Base-by-base conservation (phyloP, 768 basidiomycete genomes). In the Lentinula edodes region DNA sequence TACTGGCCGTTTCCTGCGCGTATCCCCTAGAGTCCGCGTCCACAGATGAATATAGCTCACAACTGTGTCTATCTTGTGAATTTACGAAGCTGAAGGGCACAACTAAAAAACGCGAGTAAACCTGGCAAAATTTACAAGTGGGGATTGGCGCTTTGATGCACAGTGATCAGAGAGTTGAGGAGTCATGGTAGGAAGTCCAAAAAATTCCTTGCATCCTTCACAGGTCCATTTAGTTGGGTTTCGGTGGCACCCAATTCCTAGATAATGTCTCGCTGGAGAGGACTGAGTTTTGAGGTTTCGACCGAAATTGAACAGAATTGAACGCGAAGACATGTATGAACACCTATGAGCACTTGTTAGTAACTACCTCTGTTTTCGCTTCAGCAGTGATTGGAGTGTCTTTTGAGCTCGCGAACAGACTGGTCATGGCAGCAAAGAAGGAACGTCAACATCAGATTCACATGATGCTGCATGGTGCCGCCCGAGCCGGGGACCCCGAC, bases 1-100 rank as follows among this genome's bases (percentile, higher is more conserved):
- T 28, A 28, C 28, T 28, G 28, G 28, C 95, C 92, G 54, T 77
- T 85, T 36, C 94, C 95, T 35, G 73, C 75, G 61, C 92, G 90
- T 77, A 90, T 93, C 16, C 97, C 97, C 3, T 93, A 93, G 72
- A 99, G 97, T 0, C 95, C 95, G n/a, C 97, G 82, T 1, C 95
- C 95, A 60, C 96, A 91, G 64, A 96, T 86, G 73, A 98, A 91
- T 1, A 95, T 79, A 0, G 75, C 60, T 90, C 78, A 2, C 94
- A 95, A 0, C 87, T 85, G 50, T 70, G 69, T 69, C 89, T 88
- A 73, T 98, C 92, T 67, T 85, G 84, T 2, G 95, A 96, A 65
- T 90, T 83, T 5, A 90, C 84, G 28, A 90, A 76, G 34, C 78
- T 78, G 1, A 23, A 23, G 23, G 2, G 23, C 23, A 23, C 23